These are phyloP conservation scores for Penicillium crystallinum DNA, from an alignment of 495 filamentous ascomycete species.

Conservation along the genomic window DNA sequence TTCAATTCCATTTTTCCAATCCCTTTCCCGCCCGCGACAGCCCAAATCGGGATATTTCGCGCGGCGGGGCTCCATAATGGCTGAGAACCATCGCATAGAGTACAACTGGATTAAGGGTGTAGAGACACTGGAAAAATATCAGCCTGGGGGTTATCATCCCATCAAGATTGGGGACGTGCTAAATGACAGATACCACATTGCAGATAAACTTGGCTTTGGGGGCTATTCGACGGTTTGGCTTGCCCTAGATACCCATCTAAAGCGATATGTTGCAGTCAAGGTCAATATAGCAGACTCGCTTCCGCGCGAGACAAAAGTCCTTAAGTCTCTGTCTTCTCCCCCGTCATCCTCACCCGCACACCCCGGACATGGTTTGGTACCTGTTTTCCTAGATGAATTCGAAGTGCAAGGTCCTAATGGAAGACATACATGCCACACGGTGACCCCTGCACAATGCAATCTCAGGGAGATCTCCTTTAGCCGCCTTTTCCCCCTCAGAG, in stretches of 20 bases:
- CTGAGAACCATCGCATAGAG: not conserved
- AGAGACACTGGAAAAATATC: conserved; percentile 31
- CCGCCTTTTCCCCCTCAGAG: conserved; percentile 25
- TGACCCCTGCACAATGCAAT: conserved; percentile 20
- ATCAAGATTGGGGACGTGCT: conserved; percentile 40
- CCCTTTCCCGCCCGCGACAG: no score
- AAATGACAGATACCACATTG: conserved; percentile 39
- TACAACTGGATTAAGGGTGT: conserved; percentile 34
- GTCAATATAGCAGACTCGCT: conserved; percentile 21
- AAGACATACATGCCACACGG: conserved; percentile 25
- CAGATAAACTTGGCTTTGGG: conserved; percentile 51
- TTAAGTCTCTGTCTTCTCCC: conserved; percentile 23
- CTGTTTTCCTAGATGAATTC: conserved; percentile 24
- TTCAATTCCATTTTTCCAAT: no score
- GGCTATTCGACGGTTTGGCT: conserved; percentile 53
- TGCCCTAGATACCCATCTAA: conserved; percentile 34
- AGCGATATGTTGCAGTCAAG: conserved; percentile 32
- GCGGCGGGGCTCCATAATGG: no score
- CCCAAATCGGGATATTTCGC: no score
- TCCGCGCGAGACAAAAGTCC: conserved; percentile 6
- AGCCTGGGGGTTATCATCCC: conserved; percentile 41
- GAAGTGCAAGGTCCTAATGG: conserved; percentile 28
- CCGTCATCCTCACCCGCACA: not conserved
- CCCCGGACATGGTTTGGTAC: conserved; percentile 13
- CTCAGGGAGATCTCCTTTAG: conserved; percentile 25